phyloP scores from a whole-genome alignment of 2,329 filamentous ascomycete genomes.

The Xylariomycetidae sp. region DNA sequence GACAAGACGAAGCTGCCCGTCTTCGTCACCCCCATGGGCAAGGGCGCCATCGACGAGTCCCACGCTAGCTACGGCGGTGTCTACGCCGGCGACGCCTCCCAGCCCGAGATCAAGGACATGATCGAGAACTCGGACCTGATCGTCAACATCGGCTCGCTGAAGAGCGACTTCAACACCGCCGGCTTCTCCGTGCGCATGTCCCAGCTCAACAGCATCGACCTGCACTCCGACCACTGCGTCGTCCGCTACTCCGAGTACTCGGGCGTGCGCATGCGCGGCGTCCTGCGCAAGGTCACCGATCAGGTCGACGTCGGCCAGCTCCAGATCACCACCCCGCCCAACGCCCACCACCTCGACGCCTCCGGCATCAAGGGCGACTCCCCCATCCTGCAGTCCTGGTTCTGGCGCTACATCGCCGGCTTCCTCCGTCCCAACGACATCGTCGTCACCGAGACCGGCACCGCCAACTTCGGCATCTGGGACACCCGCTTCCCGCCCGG shows the following conservation, averaged over 20 bases:
- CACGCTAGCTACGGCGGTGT: slow-evolving; percentile 75
- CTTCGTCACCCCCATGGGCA: slow-evolving; percentile 88
- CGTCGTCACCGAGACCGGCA: slow-evolving; percentile 81
- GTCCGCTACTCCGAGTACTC: slow-evolving; percentile 77
- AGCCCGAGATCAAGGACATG: slow-evolving; percentile 54
- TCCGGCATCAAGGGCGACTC: slow-evolving; percentile 23
- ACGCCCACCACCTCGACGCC: slow-evolving; percentile 40
- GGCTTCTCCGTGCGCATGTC: slow-evolving; percentile 77
- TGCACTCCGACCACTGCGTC: slow-evolving; percentile 67
- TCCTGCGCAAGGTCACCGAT: slow-evolving; percentile 64
- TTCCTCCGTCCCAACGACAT: slow-evolving; percentile 70
- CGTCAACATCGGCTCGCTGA: slow-evolving; percentile 57
- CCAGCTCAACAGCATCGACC: slow-evolving; percentile 71
- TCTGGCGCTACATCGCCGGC: slow-evolving; percentile 71
- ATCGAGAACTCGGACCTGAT: slow-evolving; percentile 67
- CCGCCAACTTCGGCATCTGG: slow-evolving; percentile 82
- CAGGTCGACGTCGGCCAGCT: slow-evolving; percentile 53
- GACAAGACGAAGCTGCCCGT: slow-evolving; percentile 69
- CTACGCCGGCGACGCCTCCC: slow-evolving; percentile 73
- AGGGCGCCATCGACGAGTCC: slow-evolving; percentile 73
- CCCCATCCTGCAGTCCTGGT: slow-evolving; percentile 62
- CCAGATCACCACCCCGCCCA: slow-evolving; percentile 46
- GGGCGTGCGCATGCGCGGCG: slow-evolving; percentile 69
- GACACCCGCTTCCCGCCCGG: slow-evolving; percentile 71
- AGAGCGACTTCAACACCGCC: slow-evolving; percentile 76